Percentiles rank a stretch among this genome's conserved stretches.
Conservation (phyloP, 2,329 filamentous ascomycete species). For the Westerdykella sp. region DNA sequence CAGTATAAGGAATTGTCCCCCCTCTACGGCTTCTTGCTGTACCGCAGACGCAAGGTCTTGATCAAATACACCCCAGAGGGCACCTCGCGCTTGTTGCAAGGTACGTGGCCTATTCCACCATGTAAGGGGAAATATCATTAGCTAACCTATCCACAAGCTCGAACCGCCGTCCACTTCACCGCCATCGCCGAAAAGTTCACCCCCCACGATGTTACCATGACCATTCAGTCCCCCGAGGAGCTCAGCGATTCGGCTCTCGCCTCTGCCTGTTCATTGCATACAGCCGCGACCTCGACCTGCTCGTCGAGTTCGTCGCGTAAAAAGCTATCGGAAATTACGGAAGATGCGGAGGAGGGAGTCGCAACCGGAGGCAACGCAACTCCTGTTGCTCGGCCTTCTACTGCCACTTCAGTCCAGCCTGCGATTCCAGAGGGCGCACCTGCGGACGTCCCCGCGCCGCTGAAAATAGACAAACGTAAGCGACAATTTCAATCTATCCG, state of each 20-base stretch:
- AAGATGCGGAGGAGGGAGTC: constrained; percentile 74
- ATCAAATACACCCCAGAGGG: constrained; percentile 89
- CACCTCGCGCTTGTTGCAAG: constrained; percentile 86
- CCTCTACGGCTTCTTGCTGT: constrained; percentile 85
- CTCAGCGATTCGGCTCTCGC: constrained; percentile 84
- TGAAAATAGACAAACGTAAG: neutral
- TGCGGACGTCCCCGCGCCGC: neutral
- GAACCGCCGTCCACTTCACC: constrained; percentile 66
- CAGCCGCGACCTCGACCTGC: constrained; percentile 76
- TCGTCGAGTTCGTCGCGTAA: constrained; percentile 77
- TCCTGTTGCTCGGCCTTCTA: constrained; percentile 12
- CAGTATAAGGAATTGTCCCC: constrained; percentile 79
- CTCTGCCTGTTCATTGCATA: constrained; percentile 81
- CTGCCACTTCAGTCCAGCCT: constrained; percentile 18
- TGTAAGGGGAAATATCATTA: neutral
- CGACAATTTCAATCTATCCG: neutral
- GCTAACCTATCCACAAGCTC: constrained; percentile 53
- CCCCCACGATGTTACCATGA: constrained; percentile 79
- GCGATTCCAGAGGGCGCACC: constrained; percentile 18
- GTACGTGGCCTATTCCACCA: constrained; percentile 43
- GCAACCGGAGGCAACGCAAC: constrained; percentile 13
- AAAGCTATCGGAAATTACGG: constrained; percentile 85
- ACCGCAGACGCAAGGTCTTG: constrained; percentile 81
- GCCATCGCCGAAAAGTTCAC: constrained; percentile 62
- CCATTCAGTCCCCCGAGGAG: constrained; percentile 67